Percentiles rank a stretch among this genome's conserved stretches.
Evolutionary conservation across 495 filamentous ascomycete genomes (phyloP).

Genomic region (Hypomontagnella submonticulosa): DNA sequence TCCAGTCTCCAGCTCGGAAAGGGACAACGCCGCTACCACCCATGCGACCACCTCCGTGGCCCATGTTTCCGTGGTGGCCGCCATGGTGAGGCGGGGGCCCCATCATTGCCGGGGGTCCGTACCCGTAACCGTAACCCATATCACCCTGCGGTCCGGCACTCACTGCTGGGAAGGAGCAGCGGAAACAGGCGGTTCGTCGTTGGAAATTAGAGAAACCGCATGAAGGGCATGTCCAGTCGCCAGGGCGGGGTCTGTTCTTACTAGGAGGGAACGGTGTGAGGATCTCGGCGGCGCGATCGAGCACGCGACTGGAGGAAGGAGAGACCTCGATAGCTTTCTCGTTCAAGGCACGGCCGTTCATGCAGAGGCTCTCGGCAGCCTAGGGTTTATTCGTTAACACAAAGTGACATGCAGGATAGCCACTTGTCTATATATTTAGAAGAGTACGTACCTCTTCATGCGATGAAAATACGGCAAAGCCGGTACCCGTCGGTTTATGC

Average conservation of each 20-base stretch:
- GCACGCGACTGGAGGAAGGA: slow-evolving; percentile 91
- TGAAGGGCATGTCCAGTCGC: slow-evolving; percentile 98
- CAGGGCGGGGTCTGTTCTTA: slow-evolving; percentile 96
- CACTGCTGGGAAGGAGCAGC: slow-evolving; percentile 96
- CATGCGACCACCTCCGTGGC: slow-evolving; percentile 76
- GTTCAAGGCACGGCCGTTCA: slow-evolving; percentile 97
- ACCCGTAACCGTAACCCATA: slow-evolving; percentile 77
- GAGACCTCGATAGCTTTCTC: slow-evolving; percentile 99
- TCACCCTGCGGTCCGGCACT: slow-evolving; percentile 77
- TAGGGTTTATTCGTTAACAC: slow-evolving; percentile 46
- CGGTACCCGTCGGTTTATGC: slow-evolving; percentile 97
- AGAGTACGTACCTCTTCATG: slow-evolving; percentile 89
- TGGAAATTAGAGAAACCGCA: slow-evolving; percentile 96
- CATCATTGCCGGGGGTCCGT: slow-evolving; percentile 78
- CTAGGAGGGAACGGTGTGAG: slow-evolving; percentile 96
- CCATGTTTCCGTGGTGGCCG: slow-evolving; percentile 78
- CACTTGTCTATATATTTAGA: neutral
- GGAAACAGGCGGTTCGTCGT: slow-evolving; percentile 96
- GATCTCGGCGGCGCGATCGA: slow-evolving; percentile 94
- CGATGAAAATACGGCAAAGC: slow-evolving; percentile 97
- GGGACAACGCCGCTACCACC: slow-evolving; percentile 89
- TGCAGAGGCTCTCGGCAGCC: slow-evolving; percentile 96
- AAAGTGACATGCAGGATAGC: neutral
- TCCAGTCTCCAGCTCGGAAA: slow-evolving; percentile 98
- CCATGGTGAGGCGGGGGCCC: slow-evolving; percentile 83